Evolutionary conservation across 306 rosid genomes (phyloP).

Genomic region (Vachellia pachyceras): DNA sequence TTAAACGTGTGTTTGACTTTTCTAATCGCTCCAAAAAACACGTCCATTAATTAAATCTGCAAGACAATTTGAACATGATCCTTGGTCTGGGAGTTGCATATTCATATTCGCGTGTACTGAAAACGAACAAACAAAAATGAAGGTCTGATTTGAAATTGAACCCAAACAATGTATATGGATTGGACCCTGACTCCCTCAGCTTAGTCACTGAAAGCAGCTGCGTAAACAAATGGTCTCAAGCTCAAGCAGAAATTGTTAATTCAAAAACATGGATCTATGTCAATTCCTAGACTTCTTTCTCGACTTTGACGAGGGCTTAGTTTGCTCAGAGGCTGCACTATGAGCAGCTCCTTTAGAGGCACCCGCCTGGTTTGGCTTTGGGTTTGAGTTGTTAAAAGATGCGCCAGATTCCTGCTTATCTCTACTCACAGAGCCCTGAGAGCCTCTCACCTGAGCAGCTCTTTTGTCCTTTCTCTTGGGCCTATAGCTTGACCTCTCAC

Average conservation of each 20-base stretch:
- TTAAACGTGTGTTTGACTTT: no score
- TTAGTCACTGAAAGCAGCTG: conserved; percentile 37
- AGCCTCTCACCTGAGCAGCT: conserved; percentile 98
- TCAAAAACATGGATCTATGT: conserved; percentile 19
- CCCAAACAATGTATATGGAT: conserved; percentile 23
- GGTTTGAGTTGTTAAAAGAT: conserved; percentile 56
- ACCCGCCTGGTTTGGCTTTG: conserved; percentile 67
- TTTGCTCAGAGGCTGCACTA: conserved; percentile 57
- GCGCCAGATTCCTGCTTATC: conserved; percentile 74
- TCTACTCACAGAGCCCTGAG: conserved; percentile 89
- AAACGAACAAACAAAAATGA: conserved; percentile 28
- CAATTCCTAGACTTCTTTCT: conserved; percentile 91
- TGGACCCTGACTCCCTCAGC: conserved; percentile 24
- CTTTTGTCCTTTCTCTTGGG: conserved; percentile 98
- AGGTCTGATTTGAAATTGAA: conserved; percentile 30
- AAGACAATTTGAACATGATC: background rate
- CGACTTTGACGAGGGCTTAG: conserved; percentile 72
- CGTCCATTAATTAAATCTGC: background rate
- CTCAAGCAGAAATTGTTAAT: conserved; percentile 33
- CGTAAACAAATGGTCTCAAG: conserved; percentile 31
- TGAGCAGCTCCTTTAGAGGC: conserved; percentile 68
- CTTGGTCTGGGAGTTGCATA: conserved; percentile 7
- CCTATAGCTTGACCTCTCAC: conserved; percentile 92
- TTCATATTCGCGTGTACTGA: conserved; percentile 33
- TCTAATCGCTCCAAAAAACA: no score